Percentiles rank a stretch among this genome's conserved stretches.
phyloP scores from a whole-genome alignment of 1,284 basidiomycete genomes.

The Boletellus deceptivus region DNA sequence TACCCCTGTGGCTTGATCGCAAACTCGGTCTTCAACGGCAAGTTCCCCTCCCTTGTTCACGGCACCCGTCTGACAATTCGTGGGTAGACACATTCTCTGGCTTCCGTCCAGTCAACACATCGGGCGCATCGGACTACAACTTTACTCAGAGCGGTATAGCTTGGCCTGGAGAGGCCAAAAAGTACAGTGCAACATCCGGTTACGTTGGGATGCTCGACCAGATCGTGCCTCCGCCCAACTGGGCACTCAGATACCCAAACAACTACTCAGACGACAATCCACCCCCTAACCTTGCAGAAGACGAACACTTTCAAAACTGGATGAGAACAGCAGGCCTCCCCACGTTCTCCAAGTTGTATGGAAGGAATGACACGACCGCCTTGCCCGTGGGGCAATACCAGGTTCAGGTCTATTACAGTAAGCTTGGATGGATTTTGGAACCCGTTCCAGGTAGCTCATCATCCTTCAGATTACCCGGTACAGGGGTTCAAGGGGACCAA shows the following conservation, averaged over 20 bases:
- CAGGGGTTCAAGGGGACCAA: slow-evolving; percentile 92
- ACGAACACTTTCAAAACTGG: slow-evolving; percentile 99
- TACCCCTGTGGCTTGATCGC: slow-evolving; percentile 98
- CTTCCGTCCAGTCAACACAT: slow-evolving; percentile 53
- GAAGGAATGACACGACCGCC: slow-evolving; percentile 79
- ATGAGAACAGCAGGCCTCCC: slow-evolving; percentile 98
- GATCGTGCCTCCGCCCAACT: slow-evolving; percentile 93
- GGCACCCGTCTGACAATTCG: not conserved
- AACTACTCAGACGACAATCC: slow-evolving; percentile 67
- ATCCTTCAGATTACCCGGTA: slow-evolving; percentile 84
- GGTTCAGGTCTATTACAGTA: slow-evolving; percentile 82
- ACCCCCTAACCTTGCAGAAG: slow-evolving; percentile 73
- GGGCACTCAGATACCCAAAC: slow-evolving; percentile 70
- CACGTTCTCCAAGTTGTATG: slow-evolving; percentile 95
- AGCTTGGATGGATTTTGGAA: slow-evolving; percentile 30
- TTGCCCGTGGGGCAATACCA: slow-evolving; percentile 79
- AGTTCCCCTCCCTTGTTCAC: slow-evolving; percentile 17
- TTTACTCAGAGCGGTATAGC: slow-evolving; percentile 86
- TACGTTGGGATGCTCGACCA: slow-evolving; percentile 54
- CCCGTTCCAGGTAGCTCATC: slow-evolving; percentile 8
- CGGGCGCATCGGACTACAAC: slow-evolving; percentile 60
- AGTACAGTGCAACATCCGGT: slow-evolving; percentile 67
- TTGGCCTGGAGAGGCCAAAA: slow-evolving; percentile 92
- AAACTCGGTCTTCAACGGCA: slow-evolving; percentile 97
- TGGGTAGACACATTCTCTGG: slow-evolving; percentile 73